phyloP scores from a whole-genome alignment of 352 stramenopile genomes.

The Thalassiosira exigua region DNA sequence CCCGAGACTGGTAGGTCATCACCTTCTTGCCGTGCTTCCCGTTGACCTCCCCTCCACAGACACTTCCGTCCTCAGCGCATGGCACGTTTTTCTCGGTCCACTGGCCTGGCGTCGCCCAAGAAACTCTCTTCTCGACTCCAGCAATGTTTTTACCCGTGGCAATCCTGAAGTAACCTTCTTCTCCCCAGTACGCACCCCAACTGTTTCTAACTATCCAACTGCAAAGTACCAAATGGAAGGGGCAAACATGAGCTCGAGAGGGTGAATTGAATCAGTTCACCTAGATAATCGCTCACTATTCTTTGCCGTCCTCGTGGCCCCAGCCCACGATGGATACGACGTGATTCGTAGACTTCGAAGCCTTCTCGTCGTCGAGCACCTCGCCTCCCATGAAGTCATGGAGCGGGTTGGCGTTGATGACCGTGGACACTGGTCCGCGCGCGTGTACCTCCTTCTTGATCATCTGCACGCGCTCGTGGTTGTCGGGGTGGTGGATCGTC shows the following conservation, averaged over 20 bases:
- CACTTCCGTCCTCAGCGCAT: conserved; percentile 76
- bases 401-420: conserved; percentile 90
- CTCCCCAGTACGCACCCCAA: conserved; percentile 75
- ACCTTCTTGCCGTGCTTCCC: conserved; percentile 3
- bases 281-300: too few relatives aligned
- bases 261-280: too few relatives aligned
- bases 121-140: conserved; percentile 55
- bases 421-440: conserved; percentile 91
- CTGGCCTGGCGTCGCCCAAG: conserved; percentile 59
- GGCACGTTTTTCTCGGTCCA: conserved; percentile 75
- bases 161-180: conserved; percentile 92
- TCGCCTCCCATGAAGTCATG: conserved; percentile 92
- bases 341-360: conserved; percentile 85
- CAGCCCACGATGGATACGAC: conserved; percentile 96
- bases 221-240: too few relatives aligned
- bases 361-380: conserved; percentile 79
- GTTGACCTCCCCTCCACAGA: conserved; percentile 49
- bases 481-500: conserved; percentile 71
- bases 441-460: conserved; percentile 80
- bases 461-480: conserved; percentile 49
- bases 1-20: conserved; percentile 31
- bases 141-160: conserved; percentile 59
- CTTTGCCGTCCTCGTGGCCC: conserved; percentile 88
- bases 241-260: too few relatives aligned
- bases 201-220: conserved; percentile 88